phyloP scores from a whole-genome alignment of 345 rosid species.

The Acer negundo region DNA sequence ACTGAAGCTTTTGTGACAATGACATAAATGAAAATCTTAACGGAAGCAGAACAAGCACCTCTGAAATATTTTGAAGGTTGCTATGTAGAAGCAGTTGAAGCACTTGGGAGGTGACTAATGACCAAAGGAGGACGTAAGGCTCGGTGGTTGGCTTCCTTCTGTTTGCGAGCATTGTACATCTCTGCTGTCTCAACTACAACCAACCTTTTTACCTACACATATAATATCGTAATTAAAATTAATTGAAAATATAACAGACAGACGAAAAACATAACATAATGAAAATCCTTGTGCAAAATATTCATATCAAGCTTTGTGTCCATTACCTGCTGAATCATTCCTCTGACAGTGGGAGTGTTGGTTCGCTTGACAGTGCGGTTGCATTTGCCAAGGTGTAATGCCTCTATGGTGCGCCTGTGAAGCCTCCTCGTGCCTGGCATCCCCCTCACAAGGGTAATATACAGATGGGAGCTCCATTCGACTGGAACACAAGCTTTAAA shows the following conservation, averaged over 20 bases:
- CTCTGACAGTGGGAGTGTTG: conserved; percentile 67
- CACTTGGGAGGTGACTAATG: conserved; percentile 45
- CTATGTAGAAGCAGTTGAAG: conserved; percentile 43
- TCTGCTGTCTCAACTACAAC: conserved; percentile 79
- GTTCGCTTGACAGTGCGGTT: conserved; percentile 68
- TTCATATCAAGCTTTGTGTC: not conserved
- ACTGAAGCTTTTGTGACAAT: not conserved
- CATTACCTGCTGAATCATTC: conserved; percentile 76
- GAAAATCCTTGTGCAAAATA: not conserved
- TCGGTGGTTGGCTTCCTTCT: conserved; percentile 51
- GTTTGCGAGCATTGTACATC: conserved; percentile 75
- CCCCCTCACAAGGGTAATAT: conserved; percentile 77
- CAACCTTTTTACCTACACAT: conserved; percentile 66
- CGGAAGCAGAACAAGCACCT: conserved; percentile 21
- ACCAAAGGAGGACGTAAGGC: conserved; percentile 64
- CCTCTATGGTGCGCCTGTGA: conserved; percentile 81
- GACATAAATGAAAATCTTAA: not conserved
- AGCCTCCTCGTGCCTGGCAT: conserved; percentile 83
- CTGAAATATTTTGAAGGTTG: conserved; percentile 21
- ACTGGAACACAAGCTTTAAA: conserved; percentile 69
- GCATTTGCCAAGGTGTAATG: conserved; percentile 66
- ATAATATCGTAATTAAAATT: not conserved
- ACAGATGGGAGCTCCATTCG: conserved; percentile 64
- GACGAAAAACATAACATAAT: not conserved
- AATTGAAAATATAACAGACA: not conserved